These are phyloP conservation scores for Mychonastes homosphaera DNA, from an alignment of 139 green algal genomes.

Conservation along the genomic window DNA sequence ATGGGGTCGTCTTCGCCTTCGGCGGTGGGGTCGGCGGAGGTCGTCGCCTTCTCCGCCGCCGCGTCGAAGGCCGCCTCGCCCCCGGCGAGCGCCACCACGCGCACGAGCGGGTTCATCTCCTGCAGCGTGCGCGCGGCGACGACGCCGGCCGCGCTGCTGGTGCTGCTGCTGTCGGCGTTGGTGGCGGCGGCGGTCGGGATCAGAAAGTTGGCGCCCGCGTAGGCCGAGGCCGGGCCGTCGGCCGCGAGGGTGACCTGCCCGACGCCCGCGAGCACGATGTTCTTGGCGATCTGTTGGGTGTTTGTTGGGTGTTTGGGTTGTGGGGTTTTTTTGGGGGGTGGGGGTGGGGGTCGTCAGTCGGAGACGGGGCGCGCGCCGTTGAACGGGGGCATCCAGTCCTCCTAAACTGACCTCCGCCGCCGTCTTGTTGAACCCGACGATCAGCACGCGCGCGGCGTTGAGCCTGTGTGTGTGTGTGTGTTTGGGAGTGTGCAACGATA, in stretches of 20 bases:
- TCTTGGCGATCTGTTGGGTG: conserved; percentile 74
- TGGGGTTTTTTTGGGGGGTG: background rate
- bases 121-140: conserved; percentile 40
- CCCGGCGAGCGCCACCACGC: conserved; percentile 31
- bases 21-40: too few species aligned
- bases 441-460: conserved; percentile 44
- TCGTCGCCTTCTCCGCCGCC: too few species aligned
- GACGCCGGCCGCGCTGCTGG: background rate
- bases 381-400: background rate
- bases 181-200: conserved; percentile 21
- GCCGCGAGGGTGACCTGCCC: conserved; percentile 57
- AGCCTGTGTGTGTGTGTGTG: conserved; percentile 37
- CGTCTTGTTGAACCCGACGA: conserved; percentile 46
- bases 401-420: conserved; percentile 56
- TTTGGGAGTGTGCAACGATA: too few species aligned
- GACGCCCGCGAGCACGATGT: conserved; percentile 79
- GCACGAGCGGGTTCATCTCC: conserved; percentile 84
- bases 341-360: too few species aligned
- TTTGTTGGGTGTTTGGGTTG: background rate
- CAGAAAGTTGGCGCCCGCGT: conserved; percentile 57
- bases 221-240: conserved; percentile 23
- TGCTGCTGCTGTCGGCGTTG: background rate
- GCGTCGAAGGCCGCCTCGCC: background rate
- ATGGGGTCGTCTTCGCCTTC: too few species aligned
- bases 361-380: background rate